These are phyloP conservation scores for Mycena floridula DNA, from an alignment of 768 basidiomycete genomes.

Conservation along the genomic window DNA sequence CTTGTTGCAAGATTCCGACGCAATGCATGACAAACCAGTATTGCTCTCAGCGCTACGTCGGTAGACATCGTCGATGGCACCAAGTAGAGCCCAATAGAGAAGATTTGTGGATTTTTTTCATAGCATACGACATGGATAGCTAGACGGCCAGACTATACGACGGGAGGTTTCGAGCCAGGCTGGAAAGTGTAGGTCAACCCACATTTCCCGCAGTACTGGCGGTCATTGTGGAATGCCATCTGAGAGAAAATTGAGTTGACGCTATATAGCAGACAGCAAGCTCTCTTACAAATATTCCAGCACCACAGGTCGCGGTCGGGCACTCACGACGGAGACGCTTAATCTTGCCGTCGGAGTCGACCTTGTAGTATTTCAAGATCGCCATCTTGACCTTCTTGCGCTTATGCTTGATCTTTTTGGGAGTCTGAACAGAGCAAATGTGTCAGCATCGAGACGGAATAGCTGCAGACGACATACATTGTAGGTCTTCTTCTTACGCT, in stretches of 20 bases:
- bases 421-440: conserved; percentile 54
- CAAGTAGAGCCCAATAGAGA: too few relatives aligned
- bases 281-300: conserved; percentile 77
- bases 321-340: conserved; percentile 98
- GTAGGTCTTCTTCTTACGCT: conserved; percentile 99
- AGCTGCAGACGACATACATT: conserved; percentile 46
- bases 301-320: conserved; percentile 77
- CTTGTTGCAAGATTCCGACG: too few relatives aligned
- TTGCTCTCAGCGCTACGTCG: too few relatives aligned
- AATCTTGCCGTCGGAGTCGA: conserved; percentile 99
- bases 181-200: conserved; percentile 83
- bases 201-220: conserved; percentile 97
- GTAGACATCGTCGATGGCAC: too few relatives aligned
- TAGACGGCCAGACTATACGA: conserved; percentile 35
- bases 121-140: background rate
- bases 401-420: conserved; percentile 99
- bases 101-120: background rate
- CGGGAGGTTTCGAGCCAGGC: conserved; percentile 74
- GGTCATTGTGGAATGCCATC: conserved; percentile 99
- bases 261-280: too few relatives aligned
- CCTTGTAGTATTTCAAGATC: conserved; percentile 99
- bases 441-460: background rate
- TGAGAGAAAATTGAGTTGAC: conserved; percentile 26
- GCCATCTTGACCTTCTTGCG: conserved; percentile 99
- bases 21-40: too few relatives aligned